Base-by-base conservation (phyloP, 352 stramenopile genomes). In the Globisporangium polare region DNA sequence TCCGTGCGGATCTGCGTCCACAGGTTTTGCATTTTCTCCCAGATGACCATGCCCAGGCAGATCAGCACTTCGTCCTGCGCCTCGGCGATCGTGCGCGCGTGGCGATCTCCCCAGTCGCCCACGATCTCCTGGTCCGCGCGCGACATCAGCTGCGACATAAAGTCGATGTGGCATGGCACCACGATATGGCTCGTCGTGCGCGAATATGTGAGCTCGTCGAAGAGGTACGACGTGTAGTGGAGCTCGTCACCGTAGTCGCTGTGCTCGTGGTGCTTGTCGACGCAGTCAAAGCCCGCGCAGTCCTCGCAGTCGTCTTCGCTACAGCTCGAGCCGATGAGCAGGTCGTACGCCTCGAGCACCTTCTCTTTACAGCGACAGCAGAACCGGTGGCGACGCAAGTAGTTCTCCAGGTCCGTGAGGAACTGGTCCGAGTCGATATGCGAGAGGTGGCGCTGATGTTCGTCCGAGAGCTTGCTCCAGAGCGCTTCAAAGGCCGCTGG, bases 331-430 rank as follows among this genome's bases (percentile, higher is more conserved):
- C 83, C 86, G 24, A 93, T 87, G 26, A 95, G 75, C 65, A 95
- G 58, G 65, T 95, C 86, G 78, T 93, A 95, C 39, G 86, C 86
- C 64, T 95, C 86, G 60, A 95, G 74, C 42, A 94, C 86, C 59
- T 95, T 95, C 53, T 95, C 86, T 59, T 95, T 95, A 62, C 86
- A 95, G 10, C 86, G 82, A 61, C 86, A 95, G 63, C 86, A 95
- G 66, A 95, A 95, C 17, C 86, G 86, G 75, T 95, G 86, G 35
- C 86, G 80, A 33, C 86, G 83, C 65, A 95, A 52, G 69, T 95
- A 95, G 39, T 70, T 86, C 58, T 95, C 86, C 8, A 95, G 63
- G 65, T 95, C 86, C 15, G 80, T 92, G 41, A 95, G 71, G 39
- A 95, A 95, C 66, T 93, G 80, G 51, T 95, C 86, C 66, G 86